phyloP scores from a whole-genome alignment of 331 rosid species.

The Erythrophleum ivorense region DNA sequence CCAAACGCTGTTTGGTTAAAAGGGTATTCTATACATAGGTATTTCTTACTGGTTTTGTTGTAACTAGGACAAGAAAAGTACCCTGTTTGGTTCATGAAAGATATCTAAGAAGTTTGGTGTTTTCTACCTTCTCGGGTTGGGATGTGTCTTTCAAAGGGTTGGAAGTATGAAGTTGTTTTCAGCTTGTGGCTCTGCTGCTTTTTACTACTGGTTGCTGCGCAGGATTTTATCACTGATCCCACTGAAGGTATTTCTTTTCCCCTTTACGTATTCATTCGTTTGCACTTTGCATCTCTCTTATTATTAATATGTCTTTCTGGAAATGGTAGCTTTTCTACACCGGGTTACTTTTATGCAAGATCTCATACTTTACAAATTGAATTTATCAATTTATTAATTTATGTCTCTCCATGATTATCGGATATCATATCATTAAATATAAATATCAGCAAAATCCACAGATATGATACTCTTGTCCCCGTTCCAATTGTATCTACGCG shows the following conservation, averaged over 20 bases:
- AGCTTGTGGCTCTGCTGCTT: conserved; percentile 53
- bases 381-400: background rate
- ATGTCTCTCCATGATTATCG: background rate
- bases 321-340: background rate
- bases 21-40: background rate
- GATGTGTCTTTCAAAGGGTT: conserved; percentile 56
- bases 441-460: background rate
- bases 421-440: background rate
- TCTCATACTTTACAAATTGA: background rate
- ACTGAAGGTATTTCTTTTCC: conserved; percentile 55
- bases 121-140: conserved; percentile 39
- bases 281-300: background rate
- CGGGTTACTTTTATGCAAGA: background rate
- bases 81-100: conserved; percentile 36
- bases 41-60: conserved; percentile 35
- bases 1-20: conserved; percentile 12
- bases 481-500: background rate
- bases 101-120: conserved; percentile 31
- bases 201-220: conserved; percentile 41
- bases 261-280: background rate
- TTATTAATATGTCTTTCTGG: background rate
- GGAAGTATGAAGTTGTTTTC: conserved; percentile 46
- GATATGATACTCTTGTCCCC: background rate
- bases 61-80: conserved; percentile 42
- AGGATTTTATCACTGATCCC: conserved; percentile 43